Base-by-base conservation (phyloP, 2,329 filamentous ascomycete genomes). In the Colletotrichum sp. region DNA sequence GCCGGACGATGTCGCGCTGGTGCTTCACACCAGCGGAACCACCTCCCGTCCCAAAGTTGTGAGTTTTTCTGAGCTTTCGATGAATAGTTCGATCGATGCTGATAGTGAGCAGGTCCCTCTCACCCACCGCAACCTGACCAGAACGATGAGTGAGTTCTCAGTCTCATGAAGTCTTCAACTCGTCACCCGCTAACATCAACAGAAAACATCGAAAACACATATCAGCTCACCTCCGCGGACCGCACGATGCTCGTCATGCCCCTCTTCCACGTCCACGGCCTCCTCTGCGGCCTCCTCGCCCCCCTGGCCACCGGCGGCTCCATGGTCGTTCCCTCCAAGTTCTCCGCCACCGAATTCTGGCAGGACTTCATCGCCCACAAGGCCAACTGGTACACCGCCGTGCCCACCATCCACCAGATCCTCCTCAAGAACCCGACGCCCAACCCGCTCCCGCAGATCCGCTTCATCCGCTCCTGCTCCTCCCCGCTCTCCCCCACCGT, bases 391-490 rank as follows among this genome's bases (percentile, higher is more conserved):
- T 98, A 97, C 85, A 97, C 95, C 0, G 95, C 95, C 1, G 95
- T 97, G n/a, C 95, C 95, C 2, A 97, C 95, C 1, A 97, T 98
- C 82, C 95, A 97, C 84, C 95, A 97, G 82, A 96, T 98, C 80
- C 89, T 98, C 5, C 91, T 98, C 74, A 95, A 94, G 85, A 92
- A 90, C 78, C 92, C 94, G 8, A 83, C 90, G 4, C 95, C 95
- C 6, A 90, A 82, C 71, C 93, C 93, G 2, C 88, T 92, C 72
- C 94, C 94, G 4, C 83, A 89, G 18, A 97, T 98, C 81, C 92
- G 95, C 78, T 97, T 97, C 85, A 96, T 98, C 81, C 91, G 95
- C 78, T 97, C 95, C 16, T 97, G 95, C 87, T 96, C 94, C 13
- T 96, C 94, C 24, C 95, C 95, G 0, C 88, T 98, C 16, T 94